These are phyloP conservation scores for Pseudopediastrum boryanum DNA, from an alignment of 139 green algal genomes.

Conservation along the genomic window DNA sequence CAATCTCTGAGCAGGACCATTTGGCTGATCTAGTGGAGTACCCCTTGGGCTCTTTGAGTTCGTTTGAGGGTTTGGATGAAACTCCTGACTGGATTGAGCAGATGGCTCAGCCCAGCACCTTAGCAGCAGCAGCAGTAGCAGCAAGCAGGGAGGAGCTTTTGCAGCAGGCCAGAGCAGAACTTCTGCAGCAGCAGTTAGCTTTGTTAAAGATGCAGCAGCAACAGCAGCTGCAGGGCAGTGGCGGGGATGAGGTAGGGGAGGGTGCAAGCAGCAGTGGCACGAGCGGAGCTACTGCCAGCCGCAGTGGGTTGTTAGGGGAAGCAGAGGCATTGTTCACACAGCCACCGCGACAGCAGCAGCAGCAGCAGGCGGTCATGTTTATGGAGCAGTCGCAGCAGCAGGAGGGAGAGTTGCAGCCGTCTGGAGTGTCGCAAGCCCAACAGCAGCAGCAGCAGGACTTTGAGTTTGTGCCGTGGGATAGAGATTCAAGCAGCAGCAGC, in stretches of 20 bases:
- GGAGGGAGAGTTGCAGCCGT: slow-evolving; percentile 17
- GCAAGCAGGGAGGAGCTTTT: not conserved
- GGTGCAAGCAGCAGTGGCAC: not conserved
- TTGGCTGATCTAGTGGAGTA: slow-evolving; percentile 25
- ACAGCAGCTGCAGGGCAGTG: not conserved
- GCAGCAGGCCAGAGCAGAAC: not conserved
- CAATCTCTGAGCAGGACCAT: slow-evolving; percentile 24
- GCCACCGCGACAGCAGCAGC: not conserved
- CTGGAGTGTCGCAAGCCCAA: not conserved
- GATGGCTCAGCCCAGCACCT: not conserved
- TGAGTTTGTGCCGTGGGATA: not conserved
- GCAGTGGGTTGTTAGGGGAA: not conserved
- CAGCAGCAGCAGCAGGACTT: not conserved
- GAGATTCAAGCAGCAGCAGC: not conserved
- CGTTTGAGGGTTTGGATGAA: slow-evolving; percentile 22
- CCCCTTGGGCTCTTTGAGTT: slow-evolving; percentile 17
- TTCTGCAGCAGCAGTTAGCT: slow-evolving; percentile 8
- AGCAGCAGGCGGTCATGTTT: slow-evolving; percentile 21
- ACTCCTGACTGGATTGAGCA: not conserved
- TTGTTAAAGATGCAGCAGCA: not conserved
- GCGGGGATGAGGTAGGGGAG: not conserved
- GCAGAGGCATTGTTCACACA: too few species aligned
- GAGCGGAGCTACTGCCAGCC: too few species aligned
- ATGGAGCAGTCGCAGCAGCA: too few species aligned
- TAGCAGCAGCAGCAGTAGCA: slow-evolving; percentile 16